Percentiles rank a stretch among this genome's conserved stretches.
Evolutionary conservation across 257 asterid genomes (phyloP).

Genomic region (Solanum verrucosum): DNA sequence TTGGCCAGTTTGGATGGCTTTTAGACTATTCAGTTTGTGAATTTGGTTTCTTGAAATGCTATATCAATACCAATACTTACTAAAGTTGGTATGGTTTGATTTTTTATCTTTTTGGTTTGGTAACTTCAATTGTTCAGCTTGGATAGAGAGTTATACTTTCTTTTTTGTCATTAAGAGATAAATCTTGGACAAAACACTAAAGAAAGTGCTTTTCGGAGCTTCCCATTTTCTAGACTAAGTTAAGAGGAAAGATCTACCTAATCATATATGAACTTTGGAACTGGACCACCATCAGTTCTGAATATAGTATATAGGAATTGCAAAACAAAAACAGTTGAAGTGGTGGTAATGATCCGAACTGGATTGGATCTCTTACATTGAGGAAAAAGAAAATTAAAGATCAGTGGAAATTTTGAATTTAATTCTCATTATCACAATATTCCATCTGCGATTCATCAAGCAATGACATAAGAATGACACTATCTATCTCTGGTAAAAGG

Average conservation of each 20-base stretch:
- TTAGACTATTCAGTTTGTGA: not conserved
- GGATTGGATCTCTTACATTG: not conserved
- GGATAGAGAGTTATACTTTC: not conserved
- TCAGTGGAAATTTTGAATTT: not conserved
- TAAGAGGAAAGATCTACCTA: not conserved
- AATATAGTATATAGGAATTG: not conserved
- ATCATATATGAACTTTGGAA: not conserved
- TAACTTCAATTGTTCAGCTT: not conserved
- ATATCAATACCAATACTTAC: not conserved
- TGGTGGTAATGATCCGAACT: not conserved
- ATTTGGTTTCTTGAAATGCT: not conserved
- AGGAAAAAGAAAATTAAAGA: not conserved
- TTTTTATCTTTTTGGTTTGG: not conserved
- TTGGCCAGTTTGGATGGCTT: not conserved
- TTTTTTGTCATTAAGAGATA: not conserved
- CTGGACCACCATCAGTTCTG: not conserved
- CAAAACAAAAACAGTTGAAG: not conserved
- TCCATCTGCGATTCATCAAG: not conserved
- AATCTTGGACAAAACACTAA: not conserved
- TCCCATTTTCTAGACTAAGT: not conserved
- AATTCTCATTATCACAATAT: not conserved
- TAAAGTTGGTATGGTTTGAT: not conserved
- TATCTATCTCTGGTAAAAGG: not conserved
- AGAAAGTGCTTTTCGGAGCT: not conserved
- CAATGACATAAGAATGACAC: not conserved